Percentiles rank a stretch among this genome's conserved stretches.
These are phyloP conservation scores for Filosporella fistucella DNA, from an alignment of 495 filamentous ascomycete genomes.

Conservation along the genomic window DNA sequence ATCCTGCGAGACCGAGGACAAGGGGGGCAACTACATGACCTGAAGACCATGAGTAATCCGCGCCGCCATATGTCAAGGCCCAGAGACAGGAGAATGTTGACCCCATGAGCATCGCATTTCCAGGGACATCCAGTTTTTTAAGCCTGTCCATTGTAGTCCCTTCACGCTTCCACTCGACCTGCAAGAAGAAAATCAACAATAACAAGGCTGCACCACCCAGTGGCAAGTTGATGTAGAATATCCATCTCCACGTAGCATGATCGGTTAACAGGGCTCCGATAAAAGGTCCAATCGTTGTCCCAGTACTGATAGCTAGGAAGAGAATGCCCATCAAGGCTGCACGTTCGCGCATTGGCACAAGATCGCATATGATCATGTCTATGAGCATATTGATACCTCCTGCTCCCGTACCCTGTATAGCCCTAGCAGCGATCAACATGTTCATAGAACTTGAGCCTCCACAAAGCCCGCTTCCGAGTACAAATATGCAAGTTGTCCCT, in stretches of 20 bases:
- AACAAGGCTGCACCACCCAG: neutral
- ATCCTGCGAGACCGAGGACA: neutral
- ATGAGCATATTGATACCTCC: slow-evolving; percentile 75
- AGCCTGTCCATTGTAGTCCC: neutral
- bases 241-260: slow-evolving; percentile 70
- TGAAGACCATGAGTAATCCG: neutral
- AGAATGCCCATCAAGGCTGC: slow-evolving; percentile 51
- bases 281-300: slow-evolving; percentile 67
- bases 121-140: neutral
- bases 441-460: slow-evolving; percentile 61
- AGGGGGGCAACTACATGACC: neutral
- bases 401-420: slow-evolving; percentile 75
- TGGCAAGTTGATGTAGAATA: slow-evolving; percentile 32
- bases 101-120: neutral
- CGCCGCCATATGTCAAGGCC: neutral
- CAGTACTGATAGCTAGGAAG: slow-evolving; percentile 65
- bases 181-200: neutral
- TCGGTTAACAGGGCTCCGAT: slow-evolving; percentile 55
- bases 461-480: slow-evolving; percentile 61
- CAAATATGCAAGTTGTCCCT: slow-evolving; percentile 51
- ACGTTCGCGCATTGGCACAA: slow-evolving; percentile 55
- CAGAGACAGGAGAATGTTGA: neutral
- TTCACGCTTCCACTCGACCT: neutral
- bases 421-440: slow-evolving; percentile 70
- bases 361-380: slow-evolving; percentile 74